Percentiles rank a stretch among this genome's conserved stretches.
These are phyloP conservation scores for Neospermospora avenae DNA, from an alignment of 2,329 filamentous ascomycete species.

Conservation along the genomic window DNA sequence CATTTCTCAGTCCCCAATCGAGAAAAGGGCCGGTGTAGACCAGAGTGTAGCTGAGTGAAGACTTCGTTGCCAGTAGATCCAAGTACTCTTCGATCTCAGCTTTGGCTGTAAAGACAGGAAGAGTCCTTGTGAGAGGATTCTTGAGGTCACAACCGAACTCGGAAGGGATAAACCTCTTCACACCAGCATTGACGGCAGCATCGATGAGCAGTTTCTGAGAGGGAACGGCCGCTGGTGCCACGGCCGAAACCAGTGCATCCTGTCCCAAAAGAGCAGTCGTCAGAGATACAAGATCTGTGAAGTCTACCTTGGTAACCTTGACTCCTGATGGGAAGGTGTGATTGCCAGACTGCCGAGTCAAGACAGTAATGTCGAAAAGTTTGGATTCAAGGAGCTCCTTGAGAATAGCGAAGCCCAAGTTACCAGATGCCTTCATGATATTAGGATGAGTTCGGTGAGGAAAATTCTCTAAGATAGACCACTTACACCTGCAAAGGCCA, in stretches of 20 bases:
- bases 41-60: constrained; percentile 50
- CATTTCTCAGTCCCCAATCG: constrained; percentile 47
- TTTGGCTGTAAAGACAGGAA: constrained; percentile 53
- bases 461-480: too few species aligned
- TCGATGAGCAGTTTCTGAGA: constrained; percentile 52
- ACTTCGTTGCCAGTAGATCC: constrained; percentile 37
- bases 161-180: constrained; percentile 58
- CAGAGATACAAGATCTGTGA: constrained; percentile 40
- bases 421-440: constrained; percentile 21
- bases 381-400: constrained; percentile 24
- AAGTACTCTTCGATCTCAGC: constrained; percentile 42
- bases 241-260: constrained; percentile 53
- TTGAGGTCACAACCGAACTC: constrained; percentile 49
- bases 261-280: constrained; percentile 48
- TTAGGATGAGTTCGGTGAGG: neutral
- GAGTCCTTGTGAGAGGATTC: constrained; percentile 36
- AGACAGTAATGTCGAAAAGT: constrained; percentile 45
- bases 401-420: constrained; percentile 25
- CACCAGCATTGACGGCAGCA: constrained; percentile 53
- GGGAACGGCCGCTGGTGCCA: constrained; percentile 36
- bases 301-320: constrained; percentile 47
- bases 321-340: constrained; percentile 31
- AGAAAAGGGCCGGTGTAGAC: constrained; percentile 53
- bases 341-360: constrained; percentile 39
- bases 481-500: constrained; percentile 26